Conservation (phyloP, 2,329 filamentous ascomycete genomes). For the Ascochyta viciae-villosae region DNA sequence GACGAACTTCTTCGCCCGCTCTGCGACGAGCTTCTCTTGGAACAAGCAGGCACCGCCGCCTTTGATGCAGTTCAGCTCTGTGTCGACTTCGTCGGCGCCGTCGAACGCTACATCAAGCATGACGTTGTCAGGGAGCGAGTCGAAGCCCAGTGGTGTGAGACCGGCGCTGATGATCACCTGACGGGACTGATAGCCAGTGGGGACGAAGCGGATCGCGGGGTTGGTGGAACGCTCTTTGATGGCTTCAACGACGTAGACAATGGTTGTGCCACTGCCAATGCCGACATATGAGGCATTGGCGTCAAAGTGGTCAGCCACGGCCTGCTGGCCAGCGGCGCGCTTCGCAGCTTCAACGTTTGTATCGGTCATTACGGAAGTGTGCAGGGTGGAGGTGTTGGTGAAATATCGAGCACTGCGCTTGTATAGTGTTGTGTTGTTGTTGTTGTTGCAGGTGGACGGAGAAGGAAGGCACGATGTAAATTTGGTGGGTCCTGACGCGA, state of each 20-base stretch:
- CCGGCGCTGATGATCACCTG: constrained; percentile 83
- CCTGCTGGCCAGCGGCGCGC: constrained; percentile 74
- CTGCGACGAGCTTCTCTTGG: constrained; percentile 95
- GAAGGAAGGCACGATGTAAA: constrained; percentile 4
- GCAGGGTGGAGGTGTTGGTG: constrained; percentile 14
- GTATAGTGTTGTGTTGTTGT: neutral
- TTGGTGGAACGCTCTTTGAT: constrained; percentile 60
- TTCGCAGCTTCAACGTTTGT: constrained; percentile 72
- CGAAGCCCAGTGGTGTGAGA: constrained; percentile 77
- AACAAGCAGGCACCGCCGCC: constrained; percentile 96
- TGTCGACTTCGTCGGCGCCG: constrained; percentile 95
- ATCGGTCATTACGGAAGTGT: constrained; percentile 40
- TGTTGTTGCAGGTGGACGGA: neutral
- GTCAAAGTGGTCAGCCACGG: constrained; percentile 74
- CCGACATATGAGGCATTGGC: constrained; percentile 70
- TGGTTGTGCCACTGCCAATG: constrained; percentile 82
- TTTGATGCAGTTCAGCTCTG: constrained; percentile 95
- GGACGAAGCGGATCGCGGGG: constrained; percentile 78
- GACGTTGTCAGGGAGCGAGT: constrained; percentile 69
- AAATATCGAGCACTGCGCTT: neutral
- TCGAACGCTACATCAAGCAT: constrained; percentile 92
- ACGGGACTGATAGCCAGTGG: constrained; percentile 90
- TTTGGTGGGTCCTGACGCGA: neutral
- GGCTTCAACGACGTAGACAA: constrained; percentile 84
- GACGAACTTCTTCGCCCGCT: constrained; percentile 82